These are phyloP conservation scores for Argentina anserina DNA, from an alignment of 306 rosid genomes.

Conservation along the genomic window DNA sequence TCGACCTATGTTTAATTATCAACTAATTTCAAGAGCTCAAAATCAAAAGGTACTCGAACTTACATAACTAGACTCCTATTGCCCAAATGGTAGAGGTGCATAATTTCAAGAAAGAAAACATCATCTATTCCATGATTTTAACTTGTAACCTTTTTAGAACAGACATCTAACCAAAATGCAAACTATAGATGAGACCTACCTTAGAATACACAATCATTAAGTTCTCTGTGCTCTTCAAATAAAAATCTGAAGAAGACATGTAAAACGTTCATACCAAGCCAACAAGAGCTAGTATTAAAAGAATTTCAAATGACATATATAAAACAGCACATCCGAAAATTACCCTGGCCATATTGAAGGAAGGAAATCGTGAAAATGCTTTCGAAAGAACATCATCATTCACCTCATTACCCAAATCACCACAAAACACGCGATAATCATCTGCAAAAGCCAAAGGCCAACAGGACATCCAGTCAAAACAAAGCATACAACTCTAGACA, in stretches of 20 bases:
- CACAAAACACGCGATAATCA: slow-evolving; percentile 88
- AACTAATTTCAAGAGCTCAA: slow-evolving; percentile 15
- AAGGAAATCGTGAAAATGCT: slow-evolving; percentile 88
- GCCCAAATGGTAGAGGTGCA: not conserved
- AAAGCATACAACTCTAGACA: not conserved
- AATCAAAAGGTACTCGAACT: not conserved
- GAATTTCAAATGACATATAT: not conserved
- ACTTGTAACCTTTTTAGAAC: slow-evolving; percentile 6
- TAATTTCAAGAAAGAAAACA: slow-evolving; percentile 8
- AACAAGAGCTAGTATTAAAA: slow-evolving; percentile 18
- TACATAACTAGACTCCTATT: not conserved
- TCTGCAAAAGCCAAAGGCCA: slow-evolving; percentile 41
- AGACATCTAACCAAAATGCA: slow-evolving; percentile 12
- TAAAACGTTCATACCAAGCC: slow-evolving; percentile 46
- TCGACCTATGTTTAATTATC: slow-evolving; percentile 13
- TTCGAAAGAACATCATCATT: slow-evolving; percentile 94
- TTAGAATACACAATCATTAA: slow-evolving; percentile 41
- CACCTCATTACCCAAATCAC: slow-evolving; percentile 98
- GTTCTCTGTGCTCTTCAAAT: slow-evolving; percentile 53
- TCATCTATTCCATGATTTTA: slow-evolving; percentile 20
- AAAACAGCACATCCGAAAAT: not conserved
- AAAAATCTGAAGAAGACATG: slow-evolving; percentile 59
- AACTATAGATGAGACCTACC: slow-evolving; percentile 53
- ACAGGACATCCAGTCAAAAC: slow-evolving; percentile 3
- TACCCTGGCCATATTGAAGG: slow-evolving; percentile 90